These are phyloP conservation scores for Gastrolobium villosum DNA, from an alignment of 306 rosid genomes.

Conservation along the genomic window DNA sequence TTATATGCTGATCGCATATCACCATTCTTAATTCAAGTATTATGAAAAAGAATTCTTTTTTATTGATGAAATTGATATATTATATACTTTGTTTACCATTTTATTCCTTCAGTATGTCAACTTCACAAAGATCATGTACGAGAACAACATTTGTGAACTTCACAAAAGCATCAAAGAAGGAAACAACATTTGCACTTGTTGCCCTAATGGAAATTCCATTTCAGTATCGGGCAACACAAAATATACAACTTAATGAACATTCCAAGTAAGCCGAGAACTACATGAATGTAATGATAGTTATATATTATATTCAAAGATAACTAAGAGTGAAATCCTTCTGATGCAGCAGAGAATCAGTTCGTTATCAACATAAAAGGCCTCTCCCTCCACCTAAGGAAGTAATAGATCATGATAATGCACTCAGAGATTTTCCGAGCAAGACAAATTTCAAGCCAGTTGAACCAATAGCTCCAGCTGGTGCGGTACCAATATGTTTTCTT, in stretches of 20 bases:
- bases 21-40: background rate
- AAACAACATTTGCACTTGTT: constrained; percentile 92
- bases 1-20: too few relatives aligned
- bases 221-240: constrained; percentile 82
- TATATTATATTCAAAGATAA: constrained; percentile 26
- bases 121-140: constrained; percentile 95
- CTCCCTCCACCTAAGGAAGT: constrained; percentile 89
- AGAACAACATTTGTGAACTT: too few relatives aligned
- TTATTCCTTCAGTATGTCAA: constrained; percentile 76
- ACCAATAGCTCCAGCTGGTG: constrained; percentile 58
- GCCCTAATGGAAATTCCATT: constrained; percentile 97
- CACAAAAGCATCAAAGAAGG: constrained; percentile 78
- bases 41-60: background rate
- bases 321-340: constrained; percentile 31
- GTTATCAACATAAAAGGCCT: constrained; percentile 59
- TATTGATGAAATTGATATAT: constrained; percentile 21
- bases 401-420: constrained; percentile 71
- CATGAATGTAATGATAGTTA: constrained; percentile 25
- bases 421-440: constrained; percentile 47
- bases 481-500: constrained; percentile 65
- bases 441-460: constrained; percentile 51
- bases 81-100: constrained; percentile 23
- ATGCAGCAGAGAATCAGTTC: constrained; percentile 60
- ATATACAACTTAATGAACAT: constrained; percentile 32
- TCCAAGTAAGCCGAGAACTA: constrained; percentile 58